Base-by-base conservation (phyloP, 2,329 filamentous ascomycete species). In the Rutstroemia sp. region DNA sequence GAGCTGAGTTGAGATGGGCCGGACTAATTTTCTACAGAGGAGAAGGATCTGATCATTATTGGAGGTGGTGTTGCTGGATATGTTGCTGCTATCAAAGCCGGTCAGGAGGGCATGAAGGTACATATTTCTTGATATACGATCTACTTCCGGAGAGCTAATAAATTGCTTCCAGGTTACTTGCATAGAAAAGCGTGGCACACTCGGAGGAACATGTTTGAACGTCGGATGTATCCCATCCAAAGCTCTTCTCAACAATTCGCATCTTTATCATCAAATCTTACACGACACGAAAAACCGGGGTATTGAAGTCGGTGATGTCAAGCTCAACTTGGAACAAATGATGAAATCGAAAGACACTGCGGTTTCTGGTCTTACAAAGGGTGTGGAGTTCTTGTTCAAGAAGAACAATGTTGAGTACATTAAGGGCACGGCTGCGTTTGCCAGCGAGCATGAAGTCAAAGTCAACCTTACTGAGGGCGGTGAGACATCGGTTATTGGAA, bases 161-260 rank as follows among this genome's bases (percentile, higher is more conserved):
- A 12, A 23, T 49, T 23, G 8, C 41, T 23, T 23, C 46, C 64
- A 96, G 91, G 92, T 96, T 63, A 83, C 91, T 60, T 99, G 94
- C 77, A 95, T 99, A 77, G 94, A 99, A 78, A 99, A 99, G 83
- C 90, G 94, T 72, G 94, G 94, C 66, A 81, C 84, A 59, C 86
- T 99, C 68, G 94, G 94, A 69, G 94, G 94, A 72, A 99, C 94
- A 69, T 99, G 94, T 80, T 79, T 99, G 70, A 99, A 99, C 74
- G 94, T 99, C 70, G 94, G 94, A 77, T 99, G 94, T 78, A 99
- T 99, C 72, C 94, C 94, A 65, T 99, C 94, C 64, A 99, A 99
- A 78, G 96, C 94, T 61, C 89, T 99, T 66, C 89, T 99, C 74
- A 99, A 97, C 86, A 97, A 97, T 82, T 96, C 94, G 68, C 91